phyloP scores from a whole-genome alignment of 1,284 basidiomycete genomes.

The Pseudozyma thailandica region DNA sequence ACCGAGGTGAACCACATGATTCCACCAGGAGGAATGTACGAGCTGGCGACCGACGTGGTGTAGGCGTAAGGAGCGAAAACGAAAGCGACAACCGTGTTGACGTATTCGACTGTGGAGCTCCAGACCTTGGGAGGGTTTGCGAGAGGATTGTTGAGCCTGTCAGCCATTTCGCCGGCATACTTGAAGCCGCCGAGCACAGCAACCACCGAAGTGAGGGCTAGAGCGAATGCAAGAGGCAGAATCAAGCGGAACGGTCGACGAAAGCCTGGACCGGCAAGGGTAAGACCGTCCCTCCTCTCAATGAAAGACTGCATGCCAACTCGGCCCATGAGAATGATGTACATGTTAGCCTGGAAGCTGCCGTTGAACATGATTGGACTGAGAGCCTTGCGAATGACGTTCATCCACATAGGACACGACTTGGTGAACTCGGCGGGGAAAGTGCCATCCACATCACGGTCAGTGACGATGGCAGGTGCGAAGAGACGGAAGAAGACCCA shows the following conservation, averaged over 20 bases:
- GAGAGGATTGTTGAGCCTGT: constrained; percentile 40
- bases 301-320: constrained; percentile 50
- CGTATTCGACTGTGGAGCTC: constrained; percentile 43
- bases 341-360: constrained; percentile 52
- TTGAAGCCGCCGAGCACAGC: constrained; percentile 43
- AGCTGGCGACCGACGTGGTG: constrained; percentile 39
- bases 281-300: constrained; percentile 46
- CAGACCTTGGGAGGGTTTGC: constrained; percentile 49
- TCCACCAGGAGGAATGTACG: constrained; percentile 46
- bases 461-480: constrained; percentile 49
- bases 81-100: constrained; percentile 48
- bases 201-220: constrained; percentile 50
- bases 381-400: constrained; percentile 51
- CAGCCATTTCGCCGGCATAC: constrained; percentile 31
- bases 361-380: constrained; percentile 55
- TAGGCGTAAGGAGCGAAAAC: constrained; percentile 49
- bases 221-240: constrained; percentile 43
- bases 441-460: constrained; percentile 44
- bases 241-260: constrained; percentile 56
- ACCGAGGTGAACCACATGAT: constrained; percentile 56
- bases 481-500: constrained; percentile 58
- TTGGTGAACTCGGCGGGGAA: constrained; percentile 50
- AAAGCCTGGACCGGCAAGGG: constrained; percentile 52
- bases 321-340: constrained; percentile 54
- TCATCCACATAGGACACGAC: constrained; percentile 48